Conservation (phyloP, 2,329 filamentous ascomycete genomes). For the Stagonosporopsis rhizophila region DNA sequence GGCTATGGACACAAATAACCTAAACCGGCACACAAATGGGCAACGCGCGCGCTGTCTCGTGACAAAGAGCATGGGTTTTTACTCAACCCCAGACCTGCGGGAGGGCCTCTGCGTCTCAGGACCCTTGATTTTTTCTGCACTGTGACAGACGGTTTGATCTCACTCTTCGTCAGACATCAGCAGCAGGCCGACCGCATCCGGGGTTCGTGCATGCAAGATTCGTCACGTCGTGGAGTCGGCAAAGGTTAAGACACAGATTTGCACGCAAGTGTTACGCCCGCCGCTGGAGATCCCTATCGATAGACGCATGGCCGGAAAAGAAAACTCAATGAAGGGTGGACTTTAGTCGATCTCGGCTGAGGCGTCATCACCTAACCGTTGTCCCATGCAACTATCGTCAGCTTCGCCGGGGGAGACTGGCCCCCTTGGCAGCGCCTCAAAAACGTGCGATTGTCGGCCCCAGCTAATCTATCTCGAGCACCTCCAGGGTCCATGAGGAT, state of each 20-base stretch:
- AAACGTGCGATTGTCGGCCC: slow-evolving; percentile 18
- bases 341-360: slow-evolving; percentile 17
- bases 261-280: slow-evolving; percentile 16
- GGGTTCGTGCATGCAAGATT: slow-evolving; percentile 18
- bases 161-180: slow-evolving; percentile 26
- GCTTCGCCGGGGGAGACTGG: slow-evolving; percentile 10
- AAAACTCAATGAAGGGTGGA: slow-evolving; percentile 17
- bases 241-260: slow-evolving; percentile 13
- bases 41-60: slow-evolving; percentile 42
- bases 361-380: slow-evolving; percentile 14
- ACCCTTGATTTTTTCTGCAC: slow-evolving; percentile 38
- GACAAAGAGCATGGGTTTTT: slow-evolving; percentile 30
- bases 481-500: slow-evolving; percentile 15
- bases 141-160: slow-evolving; percentile 27
- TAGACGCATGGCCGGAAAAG: slow-evolving; percentile 14
- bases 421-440: slow-evolving; percentile 16
- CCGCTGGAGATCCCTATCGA: slow-evolving; percentile 16
- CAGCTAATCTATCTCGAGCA: slow-evolving; percentile 23
- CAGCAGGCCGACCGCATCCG: slow-evolving; percentile 26
- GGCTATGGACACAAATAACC: slow-evolving; percentile 42
- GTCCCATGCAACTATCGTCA: slow-evolving; percentile 20
- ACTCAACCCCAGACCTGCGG: slow-evolving; percentile 39
- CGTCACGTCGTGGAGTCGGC: slow-evolving; percentile 18
- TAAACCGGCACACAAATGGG: slow-evolving; percentile 24
- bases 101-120: slow-evolving; percentile 37